These are phyloP conservation scores for Colletotrichum siamense DNA, from an alignment of 2,329 filamentous ascomycete species.

Conservation along the genomic window DNA sequence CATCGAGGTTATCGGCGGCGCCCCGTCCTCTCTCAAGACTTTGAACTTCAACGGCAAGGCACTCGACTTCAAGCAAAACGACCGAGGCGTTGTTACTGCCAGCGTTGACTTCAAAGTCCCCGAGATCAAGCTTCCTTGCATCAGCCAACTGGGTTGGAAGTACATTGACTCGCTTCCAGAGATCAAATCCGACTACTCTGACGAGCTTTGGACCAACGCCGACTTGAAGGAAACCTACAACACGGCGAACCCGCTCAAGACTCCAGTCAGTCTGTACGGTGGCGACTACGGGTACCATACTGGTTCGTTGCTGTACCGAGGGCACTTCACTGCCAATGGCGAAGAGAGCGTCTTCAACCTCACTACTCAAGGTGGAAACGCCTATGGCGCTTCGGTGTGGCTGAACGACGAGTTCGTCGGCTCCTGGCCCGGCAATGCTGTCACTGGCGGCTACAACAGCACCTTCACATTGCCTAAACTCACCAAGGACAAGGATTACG, in stretches of 20 bases:
- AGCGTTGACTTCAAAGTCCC: conserved; percentile 21
- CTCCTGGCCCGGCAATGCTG: conserved; percentile 61
- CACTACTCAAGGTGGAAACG: conserved; percentile 66
- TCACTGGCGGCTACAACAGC: conserved; percentile 50
- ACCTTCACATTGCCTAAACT: conserved; percentile 62
- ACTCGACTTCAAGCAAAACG: conserved; percentile 21
- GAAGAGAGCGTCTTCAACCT: conserved; percentile 60
- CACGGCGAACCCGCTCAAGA: conserved; percentile 45
- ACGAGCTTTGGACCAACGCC: conserved; percentile 51
- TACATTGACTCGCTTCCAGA: conserved; percentile 28
- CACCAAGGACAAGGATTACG: conserved; percentile 54
- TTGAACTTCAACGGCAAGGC: conserved; percentile 24
- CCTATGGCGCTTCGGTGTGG: conserved; percentile 69
- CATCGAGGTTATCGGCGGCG: conserved; percentile 27
- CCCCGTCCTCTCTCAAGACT: conserved; percentile 14
- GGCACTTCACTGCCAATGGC: conserved; percentile 66
- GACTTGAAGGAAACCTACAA: conserved; percentile 35
- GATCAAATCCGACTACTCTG: conserved; percentile 25
- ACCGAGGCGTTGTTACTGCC: conserved; percentile 23
- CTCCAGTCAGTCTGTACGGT: conserved; percentile 67
- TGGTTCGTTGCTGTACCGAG: conserved; percentile 69
- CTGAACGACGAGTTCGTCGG: conserved; percentile 65
- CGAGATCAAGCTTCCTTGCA: conserved; percentile 15
- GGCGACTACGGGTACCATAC: conserved; percentile 75
- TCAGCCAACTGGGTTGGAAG: conserved; percentile 18